Evolutionary conservation across 768 basidiomycete genomes (phyloP), one percentile per base, ranked within the genome.

Genomic region (Infundibulicybe gibba): DNA sequence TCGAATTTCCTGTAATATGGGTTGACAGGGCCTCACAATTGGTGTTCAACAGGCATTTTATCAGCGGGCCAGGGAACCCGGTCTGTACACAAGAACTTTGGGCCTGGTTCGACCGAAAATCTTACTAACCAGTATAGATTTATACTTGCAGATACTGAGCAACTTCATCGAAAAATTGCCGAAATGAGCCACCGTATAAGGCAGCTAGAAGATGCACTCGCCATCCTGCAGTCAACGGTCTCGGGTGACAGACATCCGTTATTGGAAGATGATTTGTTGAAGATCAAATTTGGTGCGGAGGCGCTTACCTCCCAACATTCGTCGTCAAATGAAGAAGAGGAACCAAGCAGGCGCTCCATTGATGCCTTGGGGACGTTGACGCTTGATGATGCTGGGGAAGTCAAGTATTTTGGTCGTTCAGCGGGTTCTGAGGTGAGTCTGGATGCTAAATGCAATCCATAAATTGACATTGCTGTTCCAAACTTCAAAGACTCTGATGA

Each of bases 161-260:
- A 83, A 39, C 69, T 87, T 11, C 83, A 86, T 56, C 67, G 69
- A 43, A 83, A 85, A 61, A 85, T 85, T 19, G 62, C 76, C 6
- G 76, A 83, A 43, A 84, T 85, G 82, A 76, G 77, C 59, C 73
- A 79, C 54, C 76, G 84, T 14, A 85, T 87, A 40, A 76, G 81
- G 30, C 81, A 84, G 53, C 71, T 86, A 0, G 85, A 85, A 60
- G 84, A 86, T 48, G 81, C 80, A 0, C 65, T 87, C 9, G 79
- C 82, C 3, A 76, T 81, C 25, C 69, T 83, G 6, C 83, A 85
- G 49, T 67, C 77, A 2, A 72, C 75, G 8, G 66, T 78, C 4
- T 81, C 82, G 1, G 68, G 72, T 41, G 75, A 81, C 35, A 64
- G 77, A 6, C 85, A 87, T 56, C 80, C 84, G 2, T 64, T 87